Base-by-base conservation (phyloP, 2,329 filamentous ascomycete genomes). In the Didymellaceae sp. region DNA sequence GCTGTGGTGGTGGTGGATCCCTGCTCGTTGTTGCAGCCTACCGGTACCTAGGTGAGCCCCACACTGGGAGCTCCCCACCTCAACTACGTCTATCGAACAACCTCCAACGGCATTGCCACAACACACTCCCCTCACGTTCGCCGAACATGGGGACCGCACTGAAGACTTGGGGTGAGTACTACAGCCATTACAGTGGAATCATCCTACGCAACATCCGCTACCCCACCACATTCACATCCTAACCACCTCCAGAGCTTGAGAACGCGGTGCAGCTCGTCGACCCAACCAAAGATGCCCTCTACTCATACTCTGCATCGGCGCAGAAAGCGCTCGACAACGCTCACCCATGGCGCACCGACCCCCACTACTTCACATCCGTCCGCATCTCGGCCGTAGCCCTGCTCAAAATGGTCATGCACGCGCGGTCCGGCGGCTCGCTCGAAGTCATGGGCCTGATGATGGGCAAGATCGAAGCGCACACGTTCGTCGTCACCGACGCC, bases 391-490 rank as follows among this genome's bases (percentile, higher is more conserved):
- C 94, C 51, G 87, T 96, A 10, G 94, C 94, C 5, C 84, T 99
- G 52, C 84, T 97, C 63, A 99, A 99, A 78, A 99, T 99, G 94
- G 91, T 95, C 58, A 97, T 97, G 90, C 94, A 99, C 73, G 94
- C 94, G 8, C 89, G 94, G n/a, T 92, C 91, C 0, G 94, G 94
- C 59, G 93, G 94, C 49, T 86, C 85, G 21, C 83, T 97, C 59
- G 94, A 99, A 78, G 84, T 99, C 65, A 99, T 99, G 94, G 94
- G 94, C 49, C 75, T 99, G 63, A 99, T 99, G 94, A 89, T 96
- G 70, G 94, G 94, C 55, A 96, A 96, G 74, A 88, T 96, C 40
- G 84, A 90, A 59, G 86, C 87, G 32, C 87, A 95, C 65, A 86
- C 89, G 1, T 90, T 99, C 66, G 85, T 99, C 60, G 88, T 99